These are phyloP conservation scores for Tylopilus vinaceipallidus DNA, from an alignment of 768 basidiomycete species.

Conservation along the genomic window DNA sequence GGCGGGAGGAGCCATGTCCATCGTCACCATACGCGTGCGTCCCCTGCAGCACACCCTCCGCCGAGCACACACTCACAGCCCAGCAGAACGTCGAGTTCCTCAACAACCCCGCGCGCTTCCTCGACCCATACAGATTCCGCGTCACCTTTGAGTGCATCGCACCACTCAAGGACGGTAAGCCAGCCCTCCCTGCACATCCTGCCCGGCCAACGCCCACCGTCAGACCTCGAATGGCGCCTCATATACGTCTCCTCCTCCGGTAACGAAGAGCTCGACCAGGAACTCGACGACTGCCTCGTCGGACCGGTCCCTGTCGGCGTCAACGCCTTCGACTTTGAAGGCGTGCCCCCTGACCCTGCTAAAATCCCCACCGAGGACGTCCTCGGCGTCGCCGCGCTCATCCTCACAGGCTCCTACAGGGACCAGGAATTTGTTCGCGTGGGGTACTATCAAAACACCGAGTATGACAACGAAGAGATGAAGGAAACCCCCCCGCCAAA, in stretches of 20 bases:
- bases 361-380: conserved; percentile 89
- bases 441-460: conserved; percentile 98
- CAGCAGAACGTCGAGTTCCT: conserved; percentile 83
- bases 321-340: conserved; percentile 97
- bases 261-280: conserved; percentile 90
- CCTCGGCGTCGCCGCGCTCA: conserved; percentile 94
- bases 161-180: conserved; percentile 78
- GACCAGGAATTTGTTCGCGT: conserved; percentile 99
- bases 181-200: neutral
- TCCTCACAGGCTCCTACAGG: conserved; percentile 92
- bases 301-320: conserved; percentile 96
- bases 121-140: conserved; percentile 87
- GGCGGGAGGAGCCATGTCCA: conserved; percentile 48
- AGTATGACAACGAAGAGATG: conserved; percentile 95
- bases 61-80: neutral
- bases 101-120: conserved; percentile 91
- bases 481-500: conserved; percentile 64
- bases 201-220: neutral
- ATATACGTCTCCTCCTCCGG: conserved; percentile 96
- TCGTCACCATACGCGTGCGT: conserved; percentile 66
- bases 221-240: conserved; percentile 97
- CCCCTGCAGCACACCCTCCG: neutral
- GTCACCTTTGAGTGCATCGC: conserved; percentile 98
- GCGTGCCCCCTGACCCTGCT: conserved; percentile 75
- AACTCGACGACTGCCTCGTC: conserved; percentile 95